Evolutionary conservation across 2,329 filamentous ascomycete genomes (phyloP).

Genomic region (Aspergillus sp.): DNA sequence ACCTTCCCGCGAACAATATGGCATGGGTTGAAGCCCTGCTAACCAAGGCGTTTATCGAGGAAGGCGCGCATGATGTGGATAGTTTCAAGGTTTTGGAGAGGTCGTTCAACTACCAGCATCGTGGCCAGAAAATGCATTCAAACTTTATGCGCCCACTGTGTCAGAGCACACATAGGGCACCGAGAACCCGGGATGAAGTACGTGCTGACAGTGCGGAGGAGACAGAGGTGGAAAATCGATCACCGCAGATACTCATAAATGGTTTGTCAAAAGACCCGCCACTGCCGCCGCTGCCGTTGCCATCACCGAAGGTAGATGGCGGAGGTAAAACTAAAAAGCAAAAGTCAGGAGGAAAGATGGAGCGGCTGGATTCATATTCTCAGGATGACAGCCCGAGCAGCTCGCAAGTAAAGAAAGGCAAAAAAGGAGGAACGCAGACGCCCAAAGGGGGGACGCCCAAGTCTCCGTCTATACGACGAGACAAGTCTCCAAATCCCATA

Average conservation of each 20-base stretch:
- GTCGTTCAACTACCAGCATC: slow-evolving; percentile 62
- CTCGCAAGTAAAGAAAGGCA: slow-evolving; percentile 30
- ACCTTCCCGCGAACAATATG: slow-evolving; percentile 54
- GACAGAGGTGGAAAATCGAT: slow-evolving; percentile 7
- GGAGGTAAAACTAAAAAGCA: slow-evolving; percentile 24
- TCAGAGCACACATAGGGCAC: slow-evolving; percentile 48
- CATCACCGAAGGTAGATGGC: slow-evolving; percentile 3
- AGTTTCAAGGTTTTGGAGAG: slow-evolving; percentile 63
- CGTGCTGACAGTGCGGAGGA: slow-evolving; percentile 32
- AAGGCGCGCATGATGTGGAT: slow-evolving; percentile 61
- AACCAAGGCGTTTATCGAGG: slow-evolving; percentile 65
- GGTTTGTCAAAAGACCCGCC: slow-evolving; percentile 18
- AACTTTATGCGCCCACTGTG: slow-evolving; percentile 63
- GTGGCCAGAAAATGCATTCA: slow-evolving; percentile 58
- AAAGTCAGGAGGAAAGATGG: slow-evolving; percentile 27
- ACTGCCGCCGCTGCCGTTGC: slow-evolving; percentile 5
- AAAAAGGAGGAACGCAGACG: slow-evolving; percentile 28
- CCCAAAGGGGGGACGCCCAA: slow-evolving; percentile 28
- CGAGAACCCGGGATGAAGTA: slow-evolving; percentile 22
- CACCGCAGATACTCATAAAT: slow-evolving; percentile 23
- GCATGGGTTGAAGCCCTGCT: slow-evolving; percentile 64
- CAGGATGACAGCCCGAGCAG: slow-evolving; percentile 25
- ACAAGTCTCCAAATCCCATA: slow-evolving; percentile 33
- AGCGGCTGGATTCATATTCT: slow-evolving; percentile 25
- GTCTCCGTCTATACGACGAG: slow-evolving; percentile 36